phyloP scores from a whole-genome alignment of 169 alveolate species.

The Plasmodium ovale region DNA sequence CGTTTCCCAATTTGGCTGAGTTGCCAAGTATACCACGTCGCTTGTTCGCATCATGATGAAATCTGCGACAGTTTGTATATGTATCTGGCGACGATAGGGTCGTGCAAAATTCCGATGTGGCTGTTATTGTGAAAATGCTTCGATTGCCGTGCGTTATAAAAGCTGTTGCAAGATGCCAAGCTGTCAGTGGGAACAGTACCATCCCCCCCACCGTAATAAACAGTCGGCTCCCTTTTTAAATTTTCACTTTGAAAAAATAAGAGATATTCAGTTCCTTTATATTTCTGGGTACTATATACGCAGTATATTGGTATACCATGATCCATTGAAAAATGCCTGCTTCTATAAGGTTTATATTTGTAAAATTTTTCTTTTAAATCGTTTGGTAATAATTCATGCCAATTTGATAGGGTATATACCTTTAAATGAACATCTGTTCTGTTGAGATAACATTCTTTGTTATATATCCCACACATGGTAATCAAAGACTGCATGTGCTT shows the following conservation, averaged over 20 bases:
- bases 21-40: no score
- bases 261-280: slow-evolving; percentile 39
- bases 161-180: slow-evolving; percentile 31
- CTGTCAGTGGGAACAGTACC: slow-evolving; percentile 50
- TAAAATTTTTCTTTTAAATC: slow-evolving; percentile 24
- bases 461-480: slow-evolving; percentile 36
- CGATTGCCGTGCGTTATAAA: slow-evolving; percentile 1
- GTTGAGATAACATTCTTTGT: slow-evolving; percentile 26
- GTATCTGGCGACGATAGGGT: slow-evolving; percentile 2
- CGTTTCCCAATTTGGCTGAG: background rate
- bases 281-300: slow-evolving; percentile 21
- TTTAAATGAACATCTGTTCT: slow-evolving; percentile 42
- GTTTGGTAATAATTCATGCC: slow-evolving; percentile 40
- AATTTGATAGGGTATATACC: slow-evolving; percentile 48
- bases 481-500: slow-evolving; percentile 11
- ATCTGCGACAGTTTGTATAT: no score
- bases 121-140: slow-evolving; percentile 8
- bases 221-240: slow-evolving; percentile 13
- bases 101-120: slow-evolving; percentile 25
- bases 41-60: no score
- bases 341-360: slow-evolving; percentile 22
- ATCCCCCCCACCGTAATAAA: slow-evolving; percentile 54
- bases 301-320: slow-evolving; percentile 67
- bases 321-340: slow-evolving; percentile 20
- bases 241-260: slow-evolving; percentile 9